A percentile compares a stretch with the other conserved stretches of the same genome.
phyloP scores from a whole-genome alignment of 805 yeast genomes.

The Candida jianshihensis region DNA sequence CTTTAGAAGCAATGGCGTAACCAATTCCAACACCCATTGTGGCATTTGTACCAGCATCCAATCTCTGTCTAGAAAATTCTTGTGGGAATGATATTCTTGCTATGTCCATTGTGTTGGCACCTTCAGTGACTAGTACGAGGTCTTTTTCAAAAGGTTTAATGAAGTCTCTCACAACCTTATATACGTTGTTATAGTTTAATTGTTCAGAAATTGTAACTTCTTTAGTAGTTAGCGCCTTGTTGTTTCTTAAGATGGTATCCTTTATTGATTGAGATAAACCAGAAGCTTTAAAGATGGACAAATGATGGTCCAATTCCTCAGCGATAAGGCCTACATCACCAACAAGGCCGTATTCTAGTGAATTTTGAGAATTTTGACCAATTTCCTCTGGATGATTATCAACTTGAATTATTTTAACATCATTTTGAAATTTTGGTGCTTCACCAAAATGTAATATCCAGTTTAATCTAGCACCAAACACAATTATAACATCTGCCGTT shows the following conservation, averaged over 20 bases:
- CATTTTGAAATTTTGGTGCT: slow-evolving; percentile 40
- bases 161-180: slow-evolving; percentile 37
- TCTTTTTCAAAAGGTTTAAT: slow-evolving; percentile 25
- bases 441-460: slow-evolving; percentile 71
- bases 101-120: slow-evolving; percentile 75
- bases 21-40: slow-evolving; percentile 76
- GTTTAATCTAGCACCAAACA: slow-evolving; percentile 62
- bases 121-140: slow-evolving; percentile 50
- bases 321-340: slow-evolving; percentile 47
- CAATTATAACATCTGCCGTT: slow-evolving; percentile 49
- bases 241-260: slow-evolving; percentile 25
- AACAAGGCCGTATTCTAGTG: slow-evolving; percentile 36
- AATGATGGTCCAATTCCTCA: slow-evolving; percentile 24
- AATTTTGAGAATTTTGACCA: slow-evolving; percentile 34
- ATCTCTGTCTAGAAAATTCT: slow-evolving; percentile 41
- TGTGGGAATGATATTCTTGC: slow-evolving; percentile 58
- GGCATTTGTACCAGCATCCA: slow-evolving; percentile 73
- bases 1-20: slow-evolving; percentile 58
- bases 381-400: slow-evolving; percentile 48
- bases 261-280: slow-evolving; percentile 21
- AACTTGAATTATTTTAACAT: slow-evolving; percentile 48
- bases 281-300: slow-evolving; percentile 28
- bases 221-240: slow-evolving; percentile 26
- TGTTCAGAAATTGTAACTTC: slow-evolving; percentile 20
- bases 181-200: slow-evolving; percentile 47